Evolutionary conservation across 2,329 filamentous ascomycete genomes (phyloP), one percentile per base, ranked within the genome.

Genomic region (Sarocladium strictum): DNA sequence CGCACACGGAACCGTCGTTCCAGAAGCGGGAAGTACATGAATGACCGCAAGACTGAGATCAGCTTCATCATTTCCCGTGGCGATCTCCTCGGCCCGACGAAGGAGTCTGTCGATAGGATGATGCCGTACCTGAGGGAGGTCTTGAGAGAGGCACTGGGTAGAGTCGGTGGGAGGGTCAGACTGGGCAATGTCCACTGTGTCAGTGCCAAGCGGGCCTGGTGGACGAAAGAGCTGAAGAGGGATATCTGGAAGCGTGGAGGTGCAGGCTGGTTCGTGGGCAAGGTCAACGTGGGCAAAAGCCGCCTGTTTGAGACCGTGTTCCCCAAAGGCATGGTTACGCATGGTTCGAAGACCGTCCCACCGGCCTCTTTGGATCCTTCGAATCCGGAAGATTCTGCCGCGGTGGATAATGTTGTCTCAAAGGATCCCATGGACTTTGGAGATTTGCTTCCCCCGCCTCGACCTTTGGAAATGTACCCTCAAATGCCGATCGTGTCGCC

Each of bases 211-310:
- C 79, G 89, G 56, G 81, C 81, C 10, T 99, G 95, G 94, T 97
- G 93, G 90, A 96, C 92, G 0, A 87, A 81, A 60, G 77, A 87
- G 51, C 73, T 99, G 54, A 96, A 90, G 68, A 86, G 96, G 61
- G 86, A 92, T 49, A 91, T 99, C 47, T 92, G 85, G 79, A 73
- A 84, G 41, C 82, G 89, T 50, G 91, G 90, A 3, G 93, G 93
- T 3, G 94, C 86, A 15, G 86, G 89, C 15, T 99, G 94, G 93
- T 86, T 99, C 77, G 88, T 99, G 2, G 94, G 94, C n/a, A 97
- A 96, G 69, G 90, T 91, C 58, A 99, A 99, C 65, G 95, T 97
- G 2, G 95, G 94, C 23, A 99, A 99, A 72, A 97, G 93, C 62
- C 87, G 87, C 64, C 79, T 99, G 2, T 96, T 97, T 57, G 86